Base-by-base conservation (phyloP, 768 basidiomycete species). In the Tubosaeta brunneosetosa region DNA sequence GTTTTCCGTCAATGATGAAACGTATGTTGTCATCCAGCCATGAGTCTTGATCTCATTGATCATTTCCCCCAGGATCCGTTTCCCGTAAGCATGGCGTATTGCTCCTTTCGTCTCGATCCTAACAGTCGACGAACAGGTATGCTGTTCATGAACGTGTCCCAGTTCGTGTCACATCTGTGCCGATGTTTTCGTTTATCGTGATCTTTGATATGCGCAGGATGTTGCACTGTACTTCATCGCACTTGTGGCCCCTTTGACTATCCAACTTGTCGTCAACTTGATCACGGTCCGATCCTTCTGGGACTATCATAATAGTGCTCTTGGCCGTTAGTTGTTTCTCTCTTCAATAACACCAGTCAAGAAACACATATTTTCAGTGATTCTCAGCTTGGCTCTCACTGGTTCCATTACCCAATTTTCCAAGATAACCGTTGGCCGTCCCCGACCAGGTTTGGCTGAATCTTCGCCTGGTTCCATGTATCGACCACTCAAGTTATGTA, bases 391-490 rank as follows among this genome's bases (percentile, higher is more conserved):
- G 47, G 74, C 84, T 10, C 72, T 94, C 34, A 84, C 94, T 6
- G 94, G 91, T 12, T 68, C 84, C 19, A 71, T 94, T 48, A 97
- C 95, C 1, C 88, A 95, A 64, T 76, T 93, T 53, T 77, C 81
- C 48, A 98, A 97, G 70, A 72, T 91, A 38, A 86, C 86, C 1
- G 94, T 94, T 41, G 94, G 94, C 22, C 82, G 94, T 13, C 93
- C 94, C 10, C 82, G 94, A 14, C 94, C 93, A 55, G 91, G 90
- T 85, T 43, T 55, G 53, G 63, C 16, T 58, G 33, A 1, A 16
- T 29, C 6, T 9, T 41, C 2, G 5, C 7, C 4, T 32, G 26
- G 14, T 29, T 14, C 10, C 32, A 4, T 14, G 19, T 26, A 19
- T 34, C 32, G 8, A 45, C 17, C 16, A 44, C 43, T 47, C 26